Evolutionary conservation across 2,329 filamentous ascomycete genomes (phyloP).

Genomic region (Drechslera avenae): DNA sequence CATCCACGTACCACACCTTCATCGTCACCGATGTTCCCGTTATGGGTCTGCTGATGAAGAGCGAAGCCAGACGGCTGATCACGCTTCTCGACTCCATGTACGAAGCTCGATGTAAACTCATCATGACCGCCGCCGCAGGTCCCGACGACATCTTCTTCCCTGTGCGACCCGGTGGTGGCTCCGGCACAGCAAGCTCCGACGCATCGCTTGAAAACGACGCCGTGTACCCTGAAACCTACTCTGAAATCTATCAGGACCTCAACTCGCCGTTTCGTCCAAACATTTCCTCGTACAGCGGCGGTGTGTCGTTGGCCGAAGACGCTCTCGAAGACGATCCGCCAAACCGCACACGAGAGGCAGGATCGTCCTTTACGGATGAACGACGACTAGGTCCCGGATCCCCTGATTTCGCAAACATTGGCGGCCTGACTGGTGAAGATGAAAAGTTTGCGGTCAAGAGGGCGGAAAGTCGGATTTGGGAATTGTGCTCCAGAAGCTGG

Average conservation of each 20-base stretch:
- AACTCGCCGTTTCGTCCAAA: conserved; percentile 80
- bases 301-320: conserved; percentile 46
- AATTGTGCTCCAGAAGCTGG: conserved; percentile 76
- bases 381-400: conserved; percentile 19
- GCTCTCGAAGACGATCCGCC: conserved; percentile 58
- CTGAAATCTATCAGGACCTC: conserved; percentile 79
- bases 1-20: conserved; percentile 78
- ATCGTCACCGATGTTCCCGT: conserved; percentile 73
- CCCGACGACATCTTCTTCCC: conserved; percentile 82
- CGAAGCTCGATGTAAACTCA: conserved; percentile 77
- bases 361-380: conserved; percentile 37
- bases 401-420: conserved; percentile 69
- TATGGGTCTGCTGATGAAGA: conserved; percentile 71
- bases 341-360: conserved; percentile 45
- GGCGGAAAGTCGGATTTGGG: conserved; percentile 78
- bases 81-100: conserved; percentile 78
- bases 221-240: conserved; percentile 67
- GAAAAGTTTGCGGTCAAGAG: conserved; percentile 82
- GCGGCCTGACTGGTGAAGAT: conserved; percentile 77
- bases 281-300: conserved; percentile 65
- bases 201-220: conserved; percentile 52
- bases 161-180: conserved; percentile 16
- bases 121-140: conserved; percentile 68
- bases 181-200: conserved; percentile 7
- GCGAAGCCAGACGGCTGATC: conserved; percentile 80